Conservation (phyloP, 805 yeast genomes). For the Metschnikowia aberdeeniae region DNA sequence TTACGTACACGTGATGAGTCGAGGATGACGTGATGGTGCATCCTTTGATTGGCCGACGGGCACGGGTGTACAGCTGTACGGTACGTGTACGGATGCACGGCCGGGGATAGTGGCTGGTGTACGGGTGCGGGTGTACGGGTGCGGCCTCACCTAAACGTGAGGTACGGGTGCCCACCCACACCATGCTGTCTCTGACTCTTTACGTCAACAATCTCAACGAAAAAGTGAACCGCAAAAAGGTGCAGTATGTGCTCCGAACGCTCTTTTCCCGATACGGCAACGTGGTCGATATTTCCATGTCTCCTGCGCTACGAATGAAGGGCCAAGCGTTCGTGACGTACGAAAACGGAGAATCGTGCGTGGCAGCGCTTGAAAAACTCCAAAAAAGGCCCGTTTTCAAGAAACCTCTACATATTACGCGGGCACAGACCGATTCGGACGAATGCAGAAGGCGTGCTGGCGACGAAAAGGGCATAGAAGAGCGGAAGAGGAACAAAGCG, state of each 20-base stretch:
- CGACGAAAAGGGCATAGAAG: slow-evolving; percentile 8
- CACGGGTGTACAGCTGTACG: no score
- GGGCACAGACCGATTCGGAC: slow-evolving; percentile 47
- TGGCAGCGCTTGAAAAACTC: slow-evolving; percentile 40
- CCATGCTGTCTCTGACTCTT: slow-evolving; percentile 24
- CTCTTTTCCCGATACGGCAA: slow-evolving; percentile 46
- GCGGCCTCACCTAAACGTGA: no score
- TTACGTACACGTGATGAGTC: no score
- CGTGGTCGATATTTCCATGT: slow-evolving; percentile 50
- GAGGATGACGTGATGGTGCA: no score
- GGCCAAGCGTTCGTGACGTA: slow-evolving; percentile 83
- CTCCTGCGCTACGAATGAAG: slow-evolving; percentile 57
- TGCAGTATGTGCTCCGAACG: slow-evolving; percentile 41
- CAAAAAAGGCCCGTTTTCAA: slow-evolving; percentile 43
- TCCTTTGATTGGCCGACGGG: no score
- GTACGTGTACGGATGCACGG: no score
- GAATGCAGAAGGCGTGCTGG: slow-evolving; percentile 12
- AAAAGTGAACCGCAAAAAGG: slow-evolving; percentile 49
- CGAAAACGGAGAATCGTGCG: slow-evolving; percentile 38
- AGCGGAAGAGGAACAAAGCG: slow-evolving; percentile 21
- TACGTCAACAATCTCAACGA: slow-evolving; percentile 75
- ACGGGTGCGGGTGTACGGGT: no score
- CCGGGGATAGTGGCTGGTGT: no score
- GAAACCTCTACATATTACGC: slow-evolving; percentile 44
- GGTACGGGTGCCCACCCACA: no score